Base-by-base conservation (phyloP, 2,329 filamentous ascomycete species). In the Paracoccidioides lutzii region DNA sequence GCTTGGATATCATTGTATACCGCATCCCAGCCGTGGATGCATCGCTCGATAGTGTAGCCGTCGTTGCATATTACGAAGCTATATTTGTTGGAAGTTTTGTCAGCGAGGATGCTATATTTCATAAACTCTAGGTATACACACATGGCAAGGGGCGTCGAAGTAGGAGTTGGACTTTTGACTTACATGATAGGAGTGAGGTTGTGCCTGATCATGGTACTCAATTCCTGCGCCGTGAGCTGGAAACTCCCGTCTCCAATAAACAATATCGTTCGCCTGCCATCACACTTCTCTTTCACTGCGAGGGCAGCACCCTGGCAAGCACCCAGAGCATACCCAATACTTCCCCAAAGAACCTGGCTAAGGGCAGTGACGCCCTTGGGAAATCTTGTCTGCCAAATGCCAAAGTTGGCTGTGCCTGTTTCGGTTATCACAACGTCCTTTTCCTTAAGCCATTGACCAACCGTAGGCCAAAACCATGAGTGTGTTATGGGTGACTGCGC, bases 201-300 rank as follows among this genome's bases (percentile, higher is more conserved):
- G 55, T 85, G 81, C 37, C 83, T 78, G 59, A 94, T 81, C 77
- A 94, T 90, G 3, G 88, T 93, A 67, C 82, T 85, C 60, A 94
- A 69, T 70, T 91, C 89, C 68, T 95, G 89, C 0, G 79, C 85
- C 0, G 88, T 91, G 57, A 94, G 76, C 69, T 95, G 88, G 72
- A 95, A 84, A 46, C 83, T 87, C 14, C 89, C 89, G 66, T 95
- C 89, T 12, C 89, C 89, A 14, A 88, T 87, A 66, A 94, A 88
- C 38, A 94, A 75, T 50, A 95, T 83, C 0, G 85, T 87, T 59
- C 88, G 73, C n/a, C 66, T 71, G 5, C 66, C 64, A 15, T 61
- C 59, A 12, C 67, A 65, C 37, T 58, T 54, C 42, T 71, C 66
- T 12, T 64, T 63, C 33, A 71, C 63, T 22, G 83, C 83, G 0